Conservation (phyloP, 2,329 filamentous ascomycete genomes). For the Penicillium vulpinum region DNA sequence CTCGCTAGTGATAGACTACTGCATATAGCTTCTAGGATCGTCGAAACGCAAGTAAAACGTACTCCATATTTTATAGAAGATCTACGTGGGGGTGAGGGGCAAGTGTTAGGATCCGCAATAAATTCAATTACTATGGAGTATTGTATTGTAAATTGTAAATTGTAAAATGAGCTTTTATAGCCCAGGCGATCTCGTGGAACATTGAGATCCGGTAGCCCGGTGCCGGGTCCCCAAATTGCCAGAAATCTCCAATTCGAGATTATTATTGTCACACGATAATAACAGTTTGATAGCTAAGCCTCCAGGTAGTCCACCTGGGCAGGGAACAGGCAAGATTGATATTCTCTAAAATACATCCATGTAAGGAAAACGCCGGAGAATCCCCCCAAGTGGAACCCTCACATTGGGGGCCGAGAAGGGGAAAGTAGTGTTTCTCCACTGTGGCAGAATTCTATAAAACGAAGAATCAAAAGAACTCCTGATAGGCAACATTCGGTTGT, state of each 20-base stretch:
- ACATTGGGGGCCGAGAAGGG: background rate
- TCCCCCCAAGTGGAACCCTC: background rate
- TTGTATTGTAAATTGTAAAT: too few species aligned
- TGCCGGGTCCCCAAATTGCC: background rate
- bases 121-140: background rate
- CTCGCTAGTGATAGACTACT: background rate
- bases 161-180: background rate
- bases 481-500: background rate
- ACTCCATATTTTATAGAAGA: background rate
- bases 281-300: background rate
- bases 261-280: background rate
- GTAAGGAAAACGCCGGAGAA: background rate
- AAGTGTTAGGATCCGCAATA: background rate
- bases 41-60: background rate
- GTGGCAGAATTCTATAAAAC: background rate
- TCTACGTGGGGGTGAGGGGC: background rate
- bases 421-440: constrained; percentile 1
- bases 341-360: background rate
- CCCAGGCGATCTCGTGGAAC: background rate
- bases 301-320: background rate
- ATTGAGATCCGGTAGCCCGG: background rate
- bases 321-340: background rate
- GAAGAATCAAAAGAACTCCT: background rate
- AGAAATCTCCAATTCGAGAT: background rate
- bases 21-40: background rate